Conservation (phyloP, 1,284 basidiomycete species). For the Trametes pubescens region DNA sequence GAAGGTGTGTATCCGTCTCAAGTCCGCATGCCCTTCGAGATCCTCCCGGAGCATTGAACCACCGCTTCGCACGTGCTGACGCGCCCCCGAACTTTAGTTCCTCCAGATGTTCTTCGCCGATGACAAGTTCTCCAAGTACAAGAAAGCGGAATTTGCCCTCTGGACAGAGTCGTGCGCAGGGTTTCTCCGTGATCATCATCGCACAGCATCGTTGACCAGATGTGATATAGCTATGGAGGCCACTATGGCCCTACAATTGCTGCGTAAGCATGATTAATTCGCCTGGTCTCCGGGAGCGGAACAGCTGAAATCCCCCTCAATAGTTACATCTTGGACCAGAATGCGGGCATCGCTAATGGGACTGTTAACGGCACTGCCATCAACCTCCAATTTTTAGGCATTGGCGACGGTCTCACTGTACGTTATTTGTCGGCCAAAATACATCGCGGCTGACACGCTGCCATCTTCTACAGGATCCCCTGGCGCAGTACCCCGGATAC, state of each 20-base stretch:
- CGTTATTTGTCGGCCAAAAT: slow-evolving; percentile 22
- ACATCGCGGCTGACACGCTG: slow-evolving; percentile 10
- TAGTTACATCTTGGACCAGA: slow-evolving; percentile 67
- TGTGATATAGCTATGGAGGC: slow-evolving; percentile 57
- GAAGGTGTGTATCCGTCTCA: slow-evolving; percentile 42
- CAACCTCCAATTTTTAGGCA: slow-evolving; percentile 67
- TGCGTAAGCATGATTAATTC: slow-evolving; percentile 46
- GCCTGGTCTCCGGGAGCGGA: not conserved
- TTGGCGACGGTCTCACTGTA: slow-evolving; percentile 72
- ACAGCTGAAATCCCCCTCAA: not conserved
- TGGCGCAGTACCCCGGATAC: slow-evolving; percentile 65
- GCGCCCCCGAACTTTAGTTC: slow-evolving; percentile 45
- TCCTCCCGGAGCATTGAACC: not conserved
- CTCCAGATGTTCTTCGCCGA: slow-evolving; percentile 73
- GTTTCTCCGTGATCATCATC: slow-evolving; percentile 17
- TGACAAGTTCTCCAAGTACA: slow-evolving; percentile 61
- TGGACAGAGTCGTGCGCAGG: slow-evolving; percentile 65
- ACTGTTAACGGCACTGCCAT: slow-evolving; percentile 57
- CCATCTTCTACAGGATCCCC: slow-evolving; percentile 53
- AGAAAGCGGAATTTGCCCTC: slow-evolving; percentile 59
- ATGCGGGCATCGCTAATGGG: slow-evolving; percentile 61
- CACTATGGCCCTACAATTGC: slow-evolving; percentile 73
- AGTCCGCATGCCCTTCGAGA: slow-evolving; percentile 11
- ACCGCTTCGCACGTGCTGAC: slow-evolving; percentile 1
- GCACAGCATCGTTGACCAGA: slow-evolving; percentile 18